These are phyloP conservation scores for Phytophthora pinifolia DNA, from an alignment of 352 stramenopile genomes.

Conservation along the genomic window DNA sequence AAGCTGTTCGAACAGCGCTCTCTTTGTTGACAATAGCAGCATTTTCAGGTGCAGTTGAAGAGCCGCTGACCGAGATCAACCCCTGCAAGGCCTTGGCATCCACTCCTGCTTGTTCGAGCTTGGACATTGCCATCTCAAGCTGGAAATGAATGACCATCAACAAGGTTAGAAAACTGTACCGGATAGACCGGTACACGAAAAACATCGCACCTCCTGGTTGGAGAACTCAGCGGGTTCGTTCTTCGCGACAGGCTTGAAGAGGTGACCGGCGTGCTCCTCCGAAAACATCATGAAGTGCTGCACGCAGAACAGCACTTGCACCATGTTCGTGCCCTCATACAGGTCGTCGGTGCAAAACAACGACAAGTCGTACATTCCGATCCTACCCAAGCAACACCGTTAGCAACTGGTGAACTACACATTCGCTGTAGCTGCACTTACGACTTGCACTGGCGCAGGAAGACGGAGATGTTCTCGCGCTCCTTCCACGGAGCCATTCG, in stretches of 20 bases:
- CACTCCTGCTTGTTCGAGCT: constrained; percentile 61
- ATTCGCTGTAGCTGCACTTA: constrained; percentile 24
- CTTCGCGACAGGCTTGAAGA: constrained; percentile 45
- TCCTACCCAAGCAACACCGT: constrained; percentile 26
- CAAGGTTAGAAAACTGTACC: background rate
- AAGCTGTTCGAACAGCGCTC: constrained; percentile 7
- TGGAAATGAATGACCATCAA: constrained; percentile 14
- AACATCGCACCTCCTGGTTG: constrained; percentile 54
- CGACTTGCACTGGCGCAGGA: constrained; percentile 82
- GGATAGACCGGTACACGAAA: background rate
- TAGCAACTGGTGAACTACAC: constrained; percentile 5
- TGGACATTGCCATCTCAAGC: constrained; percentile 71
- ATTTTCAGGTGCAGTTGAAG: constrained; percentile 7
- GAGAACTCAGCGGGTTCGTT: constrained; percentile 51
- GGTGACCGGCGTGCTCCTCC: constrained; percentile 40
- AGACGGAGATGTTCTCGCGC: constrained; percentile 82
- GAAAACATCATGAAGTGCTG: constrained; percentile 80
- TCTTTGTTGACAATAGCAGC: constrained; percentile 13
- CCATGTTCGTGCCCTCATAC: constrained; percentile 86
- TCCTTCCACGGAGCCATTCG: constrained; percentile 85
- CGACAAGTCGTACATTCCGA: constrained; percentile 83
- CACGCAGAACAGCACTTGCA: constrained; percentile 77
- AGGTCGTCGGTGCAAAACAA: constrained; percentile 85
- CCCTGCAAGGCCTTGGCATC: constrained; percentile 48
- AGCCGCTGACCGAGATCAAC: constrained; percentile 28